Evolutionary conservation across 2,329 filamentous ascomycete species (phyloP).

Genomic region (Leptographium flavum): DNA sequence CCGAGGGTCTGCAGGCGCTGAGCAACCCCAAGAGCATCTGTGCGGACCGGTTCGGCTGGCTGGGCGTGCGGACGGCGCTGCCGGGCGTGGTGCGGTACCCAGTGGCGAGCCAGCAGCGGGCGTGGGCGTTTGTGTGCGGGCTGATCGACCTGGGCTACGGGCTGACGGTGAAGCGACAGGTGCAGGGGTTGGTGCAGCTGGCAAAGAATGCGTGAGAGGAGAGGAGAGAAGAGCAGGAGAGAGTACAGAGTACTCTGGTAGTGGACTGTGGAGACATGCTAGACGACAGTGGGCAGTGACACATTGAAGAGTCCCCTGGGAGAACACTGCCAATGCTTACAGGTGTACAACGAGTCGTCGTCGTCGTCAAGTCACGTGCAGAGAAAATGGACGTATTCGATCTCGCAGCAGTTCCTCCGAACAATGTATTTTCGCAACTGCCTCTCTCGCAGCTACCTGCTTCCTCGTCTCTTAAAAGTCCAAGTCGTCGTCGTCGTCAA

Average conservation of each 20-base stretch:
- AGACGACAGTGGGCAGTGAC: too few relatives aligned
- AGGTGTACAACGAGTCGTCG: too few relatives aligned
- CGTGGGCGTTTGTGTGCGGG: conserved; percentile 50
- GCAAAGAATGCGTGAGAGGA: conserved; percentile 7
- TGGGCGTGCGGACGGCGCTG: conserved; percentile 60
- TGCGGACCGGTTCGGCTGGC: conserved; percentile 49
- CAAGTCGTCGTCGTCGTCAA: conserved; percentile 58
- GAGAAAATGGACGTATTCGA: too few relatives aligned
- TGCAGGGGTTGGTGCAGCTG: conserved; percentile 8
- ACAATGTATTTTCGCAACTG: too few relatives aligned
- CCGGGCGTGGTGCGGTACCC: conserved; percentile 73
- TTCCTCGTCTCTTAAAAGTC: conserved; percentile 4
- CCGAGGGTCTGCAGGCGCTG: conserved; percentile 70
- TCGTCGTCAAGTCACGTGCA: too few relatives aligned
- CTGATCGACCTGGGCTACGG: conserved; percentile 50
- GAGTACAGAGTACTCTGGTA: neutral
- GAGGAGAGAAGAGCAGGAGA: neutral
- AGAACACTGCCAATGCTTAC: too few relatives aligned
- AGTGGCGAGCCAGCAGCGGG: conserved; percentile 45
- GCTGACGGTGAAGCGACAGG: conserved; percentile 11
- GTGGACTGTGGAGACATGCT: too few relatives aligned
- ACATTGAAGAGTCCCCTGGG: too few relatives aligned
- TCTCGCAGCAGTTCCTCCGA: too few relatives aligned
- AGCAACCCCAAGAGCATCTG: conserved; percentile 85
- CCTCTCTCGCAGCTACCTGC: too few relatives aligned